These are phyloP conservation scores for Stylonectria norvegica DNA, from an alignment of 2,329 filamentous ascomycete genomes.

Conservation along the genomic window DNA sequence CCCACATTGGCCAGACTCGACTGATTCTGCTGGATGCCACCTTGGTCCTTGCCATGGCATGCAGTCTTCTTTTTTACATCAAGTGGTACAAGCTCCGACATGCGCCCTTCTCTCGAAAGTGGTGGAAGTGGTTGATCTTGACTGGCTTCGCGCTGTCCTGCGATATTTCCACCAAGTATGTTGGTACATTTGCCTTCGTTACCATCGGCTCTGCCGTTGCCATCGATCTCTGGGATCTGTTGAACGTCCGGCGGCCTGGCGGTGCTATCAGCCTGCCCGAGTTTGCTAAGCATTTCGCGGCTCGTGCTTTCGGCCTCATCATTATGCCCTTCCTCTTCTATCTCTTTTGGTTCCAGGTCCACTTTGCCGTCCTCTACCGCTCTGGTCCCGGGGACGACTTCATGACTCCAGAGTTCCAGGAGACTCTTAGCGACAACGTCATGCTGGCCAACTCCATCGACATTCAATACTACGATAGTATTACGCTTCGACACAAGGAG, in stretches of 20 bases:
- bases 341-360: conserved; percentile 99
- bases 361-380: conserved; percentile 82
- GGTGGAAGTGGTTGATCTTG: conserved; percentile 99
- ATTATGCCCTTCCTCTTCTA: conserved; percentile 95
- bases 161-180: conserved; percentile 98
- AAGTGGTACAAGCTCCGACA: conserved; percentile 97
- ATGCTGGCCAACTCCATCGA: conserved; percentile 84
- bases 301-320: conserved; percentile 81
- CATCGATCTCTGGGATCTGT: conserved; percentile 92
- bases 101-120: conserved; percentile 85
- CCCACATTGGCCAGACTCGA: conserved; percentile 93
- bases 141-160: conserved; percentile 94
- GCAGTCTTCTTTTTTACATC: conserved; percentile 90
- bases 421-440: conserved; percentile 89
- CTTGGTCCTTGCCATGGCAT: conserved; percentile 91
- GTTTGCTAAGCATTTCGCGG: conserved; percentile 86
- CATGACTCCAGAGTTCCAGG: conserved; percentile 98
- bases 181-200: conserved; percentile 93
- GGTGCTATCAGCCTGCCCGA: conserved; percentile 75
- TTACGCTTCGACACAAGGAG: conserved; percentile 92
- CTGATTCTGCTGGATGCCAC: conserved; percentile 94
- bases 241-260: conserved; percentile 81
- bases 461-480: conserved; percentile 85
- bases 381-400: conserved; percentile 97
- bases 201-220: conserved; percentile 91